These are phyloP conservation scores for Calonectria pseudoreteaudii DNA, from an alignment of 2,329 filamentous ascomycete genomes.

Conservation along the genomic window DNA sequence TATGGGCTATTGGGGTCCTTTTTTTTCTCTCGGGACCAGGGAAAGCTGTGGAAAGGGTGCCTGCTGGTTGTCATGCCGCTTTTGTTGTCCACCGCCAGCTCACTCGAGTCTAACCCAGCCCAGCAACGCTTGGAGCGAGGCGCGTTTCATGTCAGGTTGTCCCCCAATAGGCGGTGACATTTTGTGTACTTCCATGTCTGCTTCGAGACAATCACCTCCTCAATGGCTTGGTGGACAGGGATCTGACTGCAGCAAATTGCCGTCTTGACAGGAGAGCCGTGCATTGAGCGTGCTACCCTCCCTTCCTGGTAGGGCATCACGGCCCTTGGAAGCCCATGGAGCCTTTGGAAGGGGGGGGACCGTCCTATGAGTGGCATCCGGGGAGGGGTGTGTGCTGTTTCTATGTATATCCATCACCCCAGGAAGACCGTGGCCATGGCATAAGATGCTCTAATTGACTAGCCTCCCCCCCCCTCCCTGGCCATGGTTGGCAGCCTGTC, in stretches of 20 bases:
- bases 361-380: slow-evolving; percentile 29
- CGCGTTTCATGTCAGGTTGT: slow-evolving; percentile 41
- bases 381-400: slow-evolving; percentile 55
- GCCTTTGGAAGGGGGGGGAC: slow-evolving; percentile 15
- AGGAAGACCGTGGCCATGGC: slow-evolving; percentile 62
- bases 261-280: slow-evolving; percentile 35
- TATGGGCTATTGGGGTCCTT: slow-evolving; percentile 30
- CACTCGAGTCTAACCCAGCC: slow-evolving; percentile 39
- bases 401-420: slow-evolving; percentile 61
- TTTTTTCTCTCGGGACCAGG: slow-evolving; percentile 10
- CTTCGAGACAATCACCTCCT: slow-evolving; percentile 31
- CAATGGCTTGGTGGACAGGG: slow-evolving; percentile 37
- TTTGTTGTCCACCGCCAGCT: slow-evolving; percentile 38
- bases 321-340: slow-evolving; percentile 4
- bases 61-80: slow-evolving; percentile 30
- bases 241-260: slow-evolving; percentile 39
- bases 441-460: slow-evolving; percentile 72
- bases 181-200: slow-evolving; percentile 33
- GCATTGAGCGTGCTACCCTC: slow-evolving; percentile 34
- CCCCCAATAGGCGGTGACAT: slow-evolving; percentile 41
- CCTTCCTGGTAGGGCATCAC: slow-evolving; percentile 39
- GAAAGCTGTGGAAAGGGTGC: slow-evolving; percentile 32
- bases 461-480: slow-evolving; percentile 58
- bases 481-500: slow-evolving; percentile 50
- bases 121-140: slow-evolving; percentile 39